Conservation (phyloP, 768 basidiomycete genomes). For the Pleurotus ostreatus region DNA sequence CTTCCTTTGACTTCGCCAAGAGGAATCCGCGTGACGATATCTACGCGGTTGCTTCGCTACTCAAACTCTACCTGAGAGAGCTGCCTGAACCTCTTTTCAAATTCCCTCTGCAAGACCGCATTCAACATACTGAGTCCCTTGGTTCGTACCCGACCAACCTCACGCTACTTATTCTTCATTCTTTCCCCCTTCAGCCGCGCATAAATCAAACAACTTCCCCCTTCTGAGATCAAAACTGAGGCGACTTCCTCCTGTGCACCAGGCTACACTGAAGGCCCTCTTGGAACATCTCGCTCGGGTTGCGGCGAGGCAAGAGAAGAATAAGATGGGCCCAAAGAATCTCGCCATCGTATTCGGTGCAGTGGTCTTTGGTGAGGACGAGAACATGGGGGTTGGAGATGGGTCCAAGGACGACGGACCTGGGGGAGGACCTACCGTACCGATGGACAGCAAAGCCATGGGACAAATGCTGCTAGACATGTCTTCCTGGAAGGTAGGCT, state of each 20-base stretch:
- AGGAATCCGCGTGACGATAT: slow-evolving; percentile 65
- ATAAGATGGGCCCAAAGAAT: slow-evolving; percentile 95
- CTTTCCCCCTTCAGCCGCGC: slow-evolving; percentile 48
- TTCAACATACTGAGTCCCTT: slow-evolving; percentile 74
- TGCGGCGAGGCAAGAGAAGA: slow-evolving; percentile 59
- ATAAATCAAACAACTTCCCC: slow-evolving; percentile 64
- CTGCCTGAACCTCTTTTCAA: slow-evolving; percentile 88
- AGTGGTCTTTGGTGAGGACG: slow-evolving; percentile 91
- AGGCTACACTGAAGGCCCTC: slow-evolving; percentile 75
- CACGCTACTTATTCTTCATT: background rate
- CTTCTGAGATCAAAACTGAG: slow-evolving; percentile 87
- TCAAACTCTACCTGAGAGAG: slow-evolving; percentile 87
- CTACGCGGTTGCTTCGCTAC: slow-evolving; percentile 75
- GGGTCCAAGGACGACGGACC: slow-evolving; percentile 1
- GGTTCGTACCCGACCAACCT: slow-evolving; percentile 38
- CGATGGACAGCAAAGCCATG: slow-evolving; percentile 7
- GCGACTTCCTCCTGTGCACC: slow-evolving; percentile 77
- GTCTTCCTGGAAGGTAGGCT: slow-evolving; percentile 65
- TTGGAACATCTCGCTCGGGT: slow-evolving; percentile 82
- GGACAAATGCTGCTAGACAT: slow-evolving; percentile 51
- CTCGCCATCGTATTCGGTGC: slow-evolving; percentile 87
- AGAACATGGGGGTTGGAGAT: slow-evolving; percentile 25
- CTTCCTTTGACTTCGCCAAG: slow-evolving; percentile 55
- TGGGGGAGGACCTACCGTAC: background rate
- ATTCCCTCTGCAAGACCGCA: slow-evolving; percentile 74